phyloP scores from a whole-genome alignment of 2,329 filamentous ascomycete genomes.

The Orbilia ellipsospora region DNA sequence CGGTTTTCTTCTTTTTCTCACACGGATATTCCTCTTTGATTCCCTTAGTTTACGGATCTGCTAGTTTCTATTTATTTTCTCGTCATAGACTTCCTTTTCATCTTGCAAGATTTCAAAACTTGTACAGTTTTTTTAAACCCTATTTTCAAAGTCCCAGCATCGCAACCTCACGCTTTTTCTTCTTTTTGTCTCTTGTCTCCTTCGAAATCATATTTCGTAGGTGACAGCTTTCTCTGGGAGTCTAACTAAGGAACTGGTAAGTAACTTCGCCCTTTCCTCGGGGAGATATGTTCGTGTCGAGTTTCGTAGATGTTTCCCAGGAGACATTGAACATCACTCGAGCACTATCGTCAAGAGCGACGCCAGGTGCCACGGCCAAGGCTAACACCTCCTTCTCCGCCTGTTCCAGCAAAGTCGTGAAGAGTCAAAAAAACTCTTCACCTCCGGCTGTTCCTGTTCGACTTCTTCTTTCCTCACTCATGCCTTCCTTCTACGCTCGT shows the following conservation, averaged over 20 bases:
- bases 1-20: slow-evolving; percentile 20
- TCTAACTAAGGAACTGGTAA: slow-evolving; percentile 55
- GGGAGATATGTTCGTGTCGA: slow-evolving; percentile 31
- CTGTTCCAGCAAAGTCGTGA: slow-evolving; percentile 53
- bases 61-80: slow-evolving; percentile 16
- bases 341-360: slow-evolving; percentile 11
- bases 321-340: slow-evolving; percentile 3
- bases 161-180: slow-evolving; percentile 5
- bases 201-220: slow-evolving; percentile 38
- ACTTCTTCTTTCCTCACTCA: slow-evolving; percentile 53
- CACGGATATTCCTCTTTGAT: slow-evolving; percentile 52
- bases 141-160: slow-evolving; percentile 21
- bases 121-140: slow-evolving; percentile 17
- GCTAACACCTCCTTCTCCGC: slow-evolving; percentile 45
- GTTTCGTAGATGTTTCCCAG: slow-evolving; percentile 17
- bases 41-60: slow-evolving; percentile 45
- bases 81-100: slow-evolving; percentile 41
- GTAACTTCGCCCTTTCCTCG: slow-evolving; percentile 29
- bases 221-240: slow-evolving; percentile 31
- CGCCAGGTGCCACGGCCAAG: slow-evolving; percentile 22
- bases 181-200: slow-evolving; percentile 8
- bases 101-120: slow-evolving; percentile 25
- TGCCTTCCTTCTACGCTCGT: slow-evolving; percentile 55
- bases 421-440: slow-evolving; percentile 53
- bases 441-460: slow-evolving; percentile 58